Percentiles rank a stretch among this genome's conserved stretches.
Conservation (phyloP, 345 rosid genomes). For the Brassica cretica region DNA sequence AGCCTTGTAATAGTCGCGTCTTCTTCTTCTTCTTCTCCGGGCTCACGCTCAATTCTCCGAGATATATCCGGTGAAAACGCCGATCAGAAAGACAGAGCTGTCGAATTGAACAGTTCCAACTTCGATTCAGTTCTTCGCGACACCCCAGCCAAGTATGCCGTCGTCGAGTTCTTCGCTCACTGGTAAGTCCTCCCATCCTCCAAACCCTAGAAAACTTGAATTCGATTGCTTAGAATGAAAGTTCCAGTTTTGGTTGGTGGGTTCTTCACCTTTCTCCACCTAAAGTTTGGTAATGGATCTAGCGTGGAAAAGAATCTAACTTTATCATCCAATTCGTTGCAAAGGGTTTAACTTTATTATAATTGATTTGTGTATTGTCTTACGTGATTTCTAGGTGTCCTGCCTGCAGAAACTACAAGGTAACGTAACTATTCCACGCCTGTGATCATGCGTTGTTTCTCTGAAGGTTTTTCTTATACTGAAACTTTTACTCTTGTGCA, state of each 20-base stretch:
- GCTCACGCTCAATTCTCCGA: slow-evolving; percentile 73
- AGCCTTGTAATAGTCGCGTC: slow-evolving; percentile 43
- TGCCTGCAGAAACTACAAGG: slow-evolving; percentile 99
- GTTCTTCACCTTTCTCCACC: slow-evolving; percentile 34
- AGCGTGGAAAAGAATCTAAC: background rate
- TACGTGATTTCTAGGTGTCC: slow-evolving; percentile 69
- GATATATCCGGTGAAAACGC: slow-evolving; percentile 33
- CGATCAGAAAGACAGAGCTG: slow-evolving; percentile 54
- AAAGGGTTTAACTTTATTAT: background rate
- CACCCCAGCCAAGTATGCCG: slow-evolving; percentile 71
- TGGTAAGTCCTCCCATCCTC: slow-evolving; percentile 50
- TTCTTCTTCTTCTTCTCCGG: slow-evolving; percentile 46
- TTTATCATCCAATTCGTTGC: background rate
- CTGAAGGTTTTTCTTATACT: slow-evolving; percentile 14
- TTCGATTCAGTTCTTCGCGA: slow-evolving; percentile 65
- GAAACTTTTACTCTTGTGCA: slow-evolving; percentile 43
- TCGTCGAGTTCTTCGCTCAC: slow-evolving; percentile 94
- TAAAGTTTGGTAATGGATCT: slow-evolving; percentile 34
- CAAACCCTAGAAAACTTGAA: slow-evolving; percentile 20
- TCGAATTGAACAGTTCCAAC: slow-evolving; percentile 67
- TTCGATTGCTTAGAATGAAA: slow-evolving; percentile 29
- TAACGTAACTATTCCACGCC: slow-evolving; percentile 29
- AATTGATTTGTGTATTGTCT: slow-evolving; percentile 20
- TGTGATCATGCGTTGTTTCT: background rate
- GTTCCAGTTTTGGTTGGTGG: slow-evolving; percentile 43